Percentiles rank a stretch among this genome's conserved stretches.
phyloP scores from a whole-genome alignment of 2,329 filamentous ascomycete genomes.

The Claviceps pazoutovae region DNA sequence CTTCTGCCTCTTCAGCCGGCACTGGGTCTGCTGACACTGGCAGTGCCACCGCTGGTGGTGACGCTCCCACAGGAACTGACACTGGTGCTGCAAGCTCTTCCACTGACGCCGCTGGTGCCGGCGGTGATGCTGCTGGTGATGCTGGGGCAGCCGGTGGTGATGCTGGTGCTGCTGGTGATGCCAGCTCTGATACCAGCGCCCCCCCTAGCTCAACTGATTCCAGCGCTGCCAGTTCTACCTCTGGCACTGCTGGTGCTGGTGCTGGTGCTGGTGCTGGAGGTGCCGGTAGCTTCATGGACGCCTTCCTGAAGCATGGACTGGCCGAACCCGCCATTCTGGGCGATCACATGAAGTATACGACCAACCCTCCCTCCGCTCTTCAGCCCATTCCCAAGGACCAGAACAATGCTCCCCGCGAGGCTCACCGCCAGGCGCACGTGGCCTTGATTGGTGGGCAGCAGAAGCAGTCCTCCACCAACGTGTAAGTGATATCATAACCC shows the following conservation, averaged over 20 bases:
- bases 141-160: background rate
- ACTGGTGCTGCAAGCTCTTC: background rate
- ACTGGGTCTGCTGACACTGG: background rate
- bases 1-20: background rate
- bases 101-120: background rate
- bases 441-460: background rate
- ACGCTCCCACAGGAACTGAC: background rate
- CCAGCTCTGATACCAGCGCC: background rate
- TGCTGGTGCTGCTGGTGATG: background rate
- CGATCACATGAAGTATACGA: constrained; percentile 1
- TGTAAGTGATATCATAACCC: background rate
- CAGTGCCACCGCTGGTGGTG: too few species aligned
- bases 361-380: constrained; percentile 1
- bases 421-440: background rate
- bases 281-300: background rate
- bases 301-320: background rate
- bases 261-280: background rate
- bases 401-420: background rate
- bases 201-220: background rate
- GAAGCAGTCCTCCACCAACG: background rate
- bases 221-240: background rate
- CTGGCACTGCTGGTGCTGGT: background rate
- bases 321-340: background rate
- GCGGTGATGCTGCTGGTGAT: background rate
- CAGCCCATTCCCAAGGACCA: background rate